Evolutionary conservation across 768 basidiomycete genomes (phyloP).

Genomic region (Daedalea quercina): DNA sequence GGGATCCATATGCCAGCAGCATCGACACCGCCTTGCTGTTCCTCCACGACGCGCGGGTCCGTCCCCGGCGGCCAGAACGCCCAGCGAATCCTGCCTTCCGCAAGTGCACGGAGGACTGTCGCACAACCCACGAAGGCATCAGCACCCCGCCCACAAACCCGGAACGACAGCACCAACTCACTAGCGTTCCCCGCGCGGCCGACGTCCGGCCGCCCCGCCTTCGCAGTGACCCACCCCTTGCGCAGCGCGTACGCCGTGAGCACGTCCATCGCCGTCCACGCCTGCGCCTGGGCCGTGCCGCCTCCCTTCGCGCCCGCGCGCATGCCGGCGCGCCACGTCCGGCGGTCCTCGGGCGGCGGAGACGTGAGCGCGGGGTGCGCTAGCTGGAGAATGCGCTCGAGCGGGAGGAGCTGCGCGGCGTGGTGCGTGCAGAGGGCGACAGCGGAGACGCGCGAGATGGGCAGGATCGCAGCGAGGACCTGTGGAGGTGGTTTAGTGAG

Average conservation of each 20-base stretch:
- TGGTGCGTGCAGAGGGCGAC: conserved; percentile 79
- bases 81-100: conserved; percentile 79
- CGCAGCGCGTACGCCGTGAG: conserved; percentile 69
- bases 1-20: conserved; percentile 56
- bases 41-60: conserved; percentile 21
- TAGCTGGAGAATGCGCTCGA: conserved; percentile 66
- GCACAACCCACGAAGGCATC: neutral
- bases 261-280: conserved; percentile 86
- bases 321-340: conserved; percentile 60
- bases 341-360: conserved; percentile 48
- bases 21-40: conserved; percentile 19
- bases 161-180: conserved; percentile 31
- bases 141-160: neutral
- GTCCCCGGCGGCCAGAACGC: conserved; percentile 73
- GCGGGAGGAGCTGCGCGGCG: conserved; percentile 59
- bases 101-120: conserved; percentile 72
- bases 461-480: conserved; percentile 66
- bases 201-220: conserved; percentile 83
- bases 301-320: conserved; percentile 21
- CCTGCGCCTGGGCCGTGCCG: conserved; percentile 9
- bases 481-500: conserved; percentile 19
- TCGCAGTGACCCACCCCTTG: conserved; percentile 86
- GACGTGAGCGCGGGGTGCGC: conserved; percentile 36
- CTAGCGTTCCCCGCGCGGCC: conserved; percentile 87
- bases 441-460: conserved; percentile 80